Base-by-base conservation (phyloP, 129 eudicot species). In the Helichrysum umbraculigerum region DNA sequence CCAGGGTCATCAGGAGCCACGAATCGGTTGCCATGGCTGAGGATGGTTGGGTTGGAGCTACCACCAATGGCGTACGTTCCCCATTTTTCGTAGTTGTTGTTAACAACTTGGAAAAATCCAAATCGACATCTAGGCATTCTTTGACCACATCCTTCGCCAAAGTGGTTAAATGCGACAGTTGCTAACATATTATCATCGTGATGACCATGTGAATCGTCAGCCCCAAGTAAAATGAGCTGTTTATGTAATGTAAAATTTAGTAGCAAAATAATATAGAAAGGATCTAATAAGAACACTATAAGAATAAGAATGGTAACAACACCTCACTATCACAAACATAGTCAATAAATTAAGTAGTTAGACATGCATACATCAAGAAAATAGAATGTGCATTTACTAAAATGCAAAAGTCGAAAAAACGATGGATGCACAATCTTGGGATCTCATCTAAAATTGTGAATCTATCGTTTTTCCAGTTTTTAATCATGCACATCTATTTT, bases 21-120 rank as follows among this genome's bases (percentile, higher is more conserved):
- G 78, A 82, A 92, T n/a, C 88, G 82, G 77, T 92, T 92, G n/a
- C 98, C 98, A 52, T 90, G 93, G 86, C 93, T 86, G 44, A 92
- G 79, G 72, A 92, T 92, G 56, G 93, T 89, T 22, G 96, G 98
- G 35, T 82, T 77, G 17, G 85, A 39, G 78, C 91, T 89, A 33
- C 98, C 98, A 7, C 98, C 98, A 34, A 92, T 86, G 83, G 98
- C 98, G 28, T 92, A 92, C 76, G 86, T 83, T 37, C 84, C 83
- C 98, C 98, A 90, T 19, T 74, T 76, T n/a, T 86, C 81, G 69
- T 91, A 88, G 81, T 91, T 92, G 56, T 91, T 91, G 90, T 92
- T 89, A 2, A 90, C 96, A 6, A 92, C 88, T 33, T 92, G 98
- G 85, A 86, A 68, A 66, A 89, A 89, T 3, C 96, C 98, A 59